Evolutionary conservation across 352 stramenopile genomes (phyloP).

Genomic region (Phytophthora constricta): DNA sequence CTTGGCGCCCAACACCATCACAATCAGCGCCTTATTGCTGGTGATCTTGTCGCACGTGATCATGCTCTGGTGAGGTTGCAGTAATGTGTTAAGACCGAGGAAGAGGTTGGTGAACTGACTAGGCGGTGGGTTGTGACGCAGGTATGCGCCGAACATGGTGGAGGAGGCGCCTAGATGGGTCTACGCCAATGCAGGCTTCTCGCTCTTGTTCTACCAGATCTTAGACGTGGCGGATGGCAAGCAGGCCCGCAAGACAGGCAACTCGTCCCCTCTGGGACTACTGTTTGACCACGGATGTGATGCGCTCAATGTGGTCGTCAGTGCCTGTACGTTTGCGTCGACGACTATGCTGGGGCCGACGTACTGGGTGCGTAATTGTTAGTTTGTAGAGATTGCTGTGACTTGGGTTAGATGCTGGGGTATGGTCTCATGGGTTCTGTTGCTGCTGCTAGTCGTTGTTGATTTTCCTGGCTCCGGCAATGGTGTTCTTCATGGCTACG

Average conservation of each 20-base stretch:
- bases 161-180: conserved; percentile 77
- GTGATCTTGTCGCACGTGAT: conserved; percentile 77
- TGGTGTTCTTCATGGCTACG: conserved; percentile 97
- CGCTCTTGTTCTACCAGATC: conserved; percentile 83
- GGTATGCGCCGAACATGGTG: conserved; percentile 86
- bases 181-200: conserved; percentile 69
- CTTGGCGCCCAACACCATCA: conserved; percentile 86
- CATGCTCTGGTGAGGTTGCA: conserved; percentile 65
- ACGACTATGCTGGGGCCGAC: conserved; percentile 86
- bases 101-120: conserved; percentile 18
- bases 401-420: too few relatives aligned
- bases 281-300: conserved; percentile 90
- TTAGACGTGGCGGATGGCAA: conserved; percentile 89
- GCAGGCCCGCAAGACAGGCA: conserved; percentile 86
- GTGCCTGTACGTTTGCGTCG: conserved; percentile 84
- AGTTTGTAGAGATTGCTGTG: not conserved
- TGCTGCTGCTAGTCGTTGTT: conserved; percentile 69
- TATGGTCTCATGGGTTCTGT: too few relatives aligned
- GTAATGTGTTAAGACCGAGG: not conserved
- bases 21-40: conserved; percentile 73
- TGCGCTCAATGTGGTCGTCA: conserved; percentile 85
- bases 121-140: conserved; percentile 40
- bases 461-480: conserved; percentile 70
- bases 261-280: conserved; percentile 84
- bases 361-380: conserved; percentile 79